phyloP scores from a whole-genome alignment of 2,329 filamentous ascomycete genomes.

The Talaromyces sp. region DNA sequence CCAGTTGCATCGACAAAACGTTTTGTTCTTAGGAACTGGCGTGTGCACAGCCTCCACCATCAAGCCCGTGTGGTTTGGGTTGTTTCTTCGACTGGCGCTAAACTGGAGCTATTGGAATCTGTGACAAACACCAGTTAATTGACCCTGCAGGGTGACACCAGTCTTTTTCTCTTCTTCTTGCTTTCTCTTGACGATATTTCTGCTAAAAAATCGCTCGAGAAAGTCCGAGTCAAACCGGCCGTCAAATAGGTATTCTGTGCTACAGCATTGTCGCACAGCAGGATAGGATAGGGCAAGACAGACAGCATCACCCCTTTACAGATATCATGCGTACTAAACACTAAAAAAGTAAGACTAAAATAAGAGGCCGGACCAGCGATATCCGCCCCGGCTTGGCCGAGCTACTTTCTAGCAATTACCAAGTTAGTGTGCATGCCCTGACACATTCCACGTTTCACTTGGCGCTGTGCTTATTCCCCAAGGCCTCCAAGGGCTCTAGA shows the following conservation, averaged over 20 bases:
- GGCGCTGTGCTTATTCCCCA: not conserved
- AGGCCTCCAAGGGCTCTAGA: not conserved
- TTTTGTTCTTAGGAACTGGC: not conserved
- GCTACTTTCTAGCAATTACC: not conserved
- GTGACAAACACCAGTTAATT: not conserved
- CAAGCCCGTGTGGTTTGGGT: not conserved
- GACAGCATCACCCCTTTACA: not conserved
- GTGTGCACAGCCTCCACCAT: not conserved
- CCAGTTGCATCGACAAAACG: too few species aligned
- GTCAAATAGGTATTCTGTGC: not conserved
- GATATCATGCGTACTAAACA: not conserved
- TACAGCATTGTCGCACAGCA: not conserved
- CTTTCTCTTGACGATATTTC: not conserved
- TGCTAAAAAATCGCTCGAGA: not conserved
- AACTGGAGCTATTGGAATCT: not conserved
- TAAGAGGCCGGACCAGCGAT: not conserved
- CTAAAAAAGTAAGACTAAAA: not conserved
- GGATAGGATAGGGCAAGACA: too few species aligned
- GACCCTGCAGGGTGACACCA: not conserved
- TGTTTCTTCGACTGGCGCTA: not conserved
- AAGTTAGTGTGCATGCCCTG: not conserved
- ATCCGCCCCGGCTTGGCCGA: not conserved
- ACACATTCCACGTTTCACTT: constrained; percentile 9
- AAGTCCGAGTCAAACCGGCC: not conserved
- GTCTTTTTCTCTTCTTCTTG: not conserved